Conservation (phyloP, 352 stramenopile species). For the Elongisporangium anandrum region DNA sequence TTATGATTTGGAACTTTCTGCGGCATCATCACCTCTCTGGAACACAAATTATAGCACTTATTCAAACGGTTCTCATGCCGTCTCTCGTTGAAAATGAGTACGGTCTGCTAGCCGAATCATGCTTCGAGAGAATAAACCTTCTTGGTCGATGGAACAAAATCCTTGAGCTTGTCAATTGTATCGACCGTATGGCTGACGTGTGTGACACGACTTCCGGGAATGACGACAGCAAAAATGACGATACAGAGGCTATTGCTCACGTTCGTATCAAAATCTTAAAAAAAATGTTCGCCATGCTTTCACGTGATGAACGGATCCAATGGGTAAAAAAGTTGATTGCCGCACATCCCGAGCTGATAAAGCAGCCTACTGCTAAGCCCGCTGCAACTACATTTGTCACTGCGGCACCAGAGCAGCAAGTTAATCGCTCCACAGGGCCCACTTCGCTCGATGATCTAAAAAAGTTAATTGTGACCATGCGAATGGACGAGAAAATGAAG, state of each 20-base stretch:
- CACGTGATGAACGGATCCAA: slow-evolving; percentile 31
- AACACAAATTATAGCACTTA: slow-evolving; percentile 33
- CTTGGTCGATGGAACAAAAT: slow-evolving; percentile 42
- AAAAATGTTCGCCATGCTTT: slow-evolving; percentile 51
- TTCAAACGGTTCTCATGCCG: slow-evolving; percentile 37
- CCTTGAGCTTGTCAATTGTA: slow-evolving; percentile 24
- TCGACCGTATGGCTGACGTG: neutral
- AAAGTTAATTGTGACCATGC: slow-evolving; percentile 26
- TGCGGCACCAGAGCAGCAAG: slow-evolving; percentile 9
- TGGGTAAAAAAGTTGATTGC: slow-evolving; percentile 51
- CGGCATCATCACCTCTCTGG: slow-evolving; percentile 46
- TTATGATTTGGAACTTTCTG: slow-evolving; percentile 59
- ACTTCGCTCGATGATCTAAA: slow-evolving; percentile 27
- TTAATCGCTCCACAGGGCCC: slow-evolving; percentile 2
- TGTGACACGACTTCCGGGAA: neutral
- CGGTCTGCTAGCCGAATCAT: slow-evolving; percentile 27
- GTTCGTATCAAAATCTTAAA: slow-evolving; percentile 47
- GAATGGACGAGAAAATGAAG: slow-evolving; percentile 49
- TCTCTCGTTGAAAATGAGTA: slow-evolving; percentile 44
- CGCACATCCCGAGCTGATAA: slow-evolving; percentile 5
- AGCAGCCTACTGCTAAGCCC: slow-evolving; percentile 28
- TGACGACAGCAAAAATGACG: slow-evolving; percentile 4
- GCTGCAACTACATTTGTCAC: neutral
- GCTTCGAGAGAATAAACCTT: slow-evolving; percentile 29
- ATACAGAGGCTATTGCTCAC: slow-evolving; percentile 15